Evolutionary conservation across 2,329 filamentous ascomycete species (phyloP).

Genomic region (Aspergillus spinulosporus): DNA sequence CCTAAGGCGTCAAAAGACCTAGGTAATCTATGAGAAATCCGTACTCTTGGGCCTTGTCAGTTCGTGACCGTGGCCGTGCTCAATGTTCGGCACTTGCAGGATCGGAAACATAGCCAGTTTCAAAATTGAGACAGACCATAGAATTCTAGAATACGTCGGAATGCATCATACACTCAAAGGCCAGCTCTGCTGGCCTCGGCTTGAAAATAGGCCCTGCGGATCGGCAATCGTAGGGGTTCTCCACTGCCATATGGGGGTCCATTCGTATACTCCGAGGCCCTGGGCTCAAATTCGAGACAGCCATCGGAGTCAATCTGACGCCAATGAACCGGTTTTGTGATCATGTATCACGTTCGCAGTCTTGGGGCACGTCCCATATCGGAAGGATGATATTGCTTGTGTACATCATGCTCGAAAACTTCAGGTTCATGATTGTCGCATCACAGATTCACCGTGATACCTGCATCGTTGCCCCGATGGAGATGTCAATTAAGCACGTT

Average conservation of each 20-base stretch:
- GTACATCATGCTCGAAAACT: no score
- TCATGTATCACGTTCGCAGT: neutral
- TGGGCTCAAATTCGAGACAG: neutral
- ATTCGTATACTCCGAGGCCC: neutral
- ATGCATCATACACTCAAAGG: no score
- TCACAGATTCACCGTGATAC: neutral
- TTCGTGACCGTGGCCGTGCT: neutral
- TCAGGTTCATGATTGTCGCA: neutral
- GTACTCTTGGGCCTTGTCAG: no score
- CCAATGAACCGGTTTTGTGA: no score
- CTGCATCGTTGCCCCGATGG: neutral
- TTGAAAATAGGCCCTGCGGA: conserved; percentile 2
- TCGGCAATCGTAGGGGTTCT: neutral
- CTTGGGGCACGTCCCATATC: neutral
- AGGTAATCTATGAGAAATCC: no score
- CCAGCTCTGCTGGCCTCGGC: conserved; percentile 3
- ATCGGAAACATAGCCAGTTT: no score
- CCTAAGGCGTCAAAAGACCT: no score
- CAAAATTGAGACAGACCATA: neutral
- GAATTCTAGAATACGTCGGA: neutral
- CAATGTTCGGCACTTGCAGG: neutral
- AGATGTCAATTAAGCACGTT: neutral
- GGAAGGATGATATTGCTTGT: neutral
- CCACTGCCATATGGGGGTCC: neutral
- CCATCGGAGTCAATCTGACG: no score